Base-by-base conservation (phyloP, 306 rosid species). In the Sechiopsis laciniata region DNA sequence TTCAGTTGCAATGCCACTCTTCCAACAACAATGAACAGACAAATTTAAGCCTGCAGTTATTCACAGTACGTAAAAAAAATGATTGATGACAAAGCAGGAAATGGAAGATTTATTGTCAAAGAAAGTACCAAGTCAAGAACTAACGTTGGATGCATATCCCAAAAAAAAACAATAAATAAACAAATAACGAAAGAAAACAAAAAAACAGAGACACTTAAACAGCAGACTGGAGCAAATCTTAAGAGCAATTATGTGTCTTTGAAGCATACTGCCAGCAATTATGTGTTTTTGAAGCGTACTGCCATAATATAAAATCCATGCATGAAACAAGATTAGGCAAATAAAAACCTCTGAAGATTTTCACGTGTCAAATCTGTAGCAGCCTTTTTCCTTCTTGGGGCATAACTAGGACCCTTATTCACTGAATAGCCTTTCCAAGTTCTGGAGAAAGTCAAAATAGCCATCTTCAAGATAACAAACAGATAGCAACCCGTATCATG, bases 281-380 rank as follows among this genome's bases (percentile, higher is more conserved):
- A 16, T 63, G 48, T 24, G 9, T 51, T 14, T 8, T 52, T 4
- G 16, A 68, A 48, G 73, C 73, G 21, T 7, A 50, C 19, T 48
- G 19, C 26, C 55, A 21, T 21, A 9, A 46, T 15, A 55, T 37
- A 26, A 29, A 10, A 37, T 72, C 62, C 53, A 55, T 3, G 75
- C 35, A 72, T 1, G n/a, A 29, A 26, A 55, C 48, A 35, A 53
- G 19, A 55, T 16, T n/a, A 20, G 26, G 57, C 3, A 75, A 35
- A 51, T 22, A 7, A 24, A 1, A 82, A 91, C 97, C 96, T 86
- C 82, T 89, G 97, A 15, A 89, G 80, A 79, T 80, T 89, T 13
- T 91, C 96, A 16, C 97, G 85, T 48, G 94, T 91, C 60, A 91
- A 80, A 84, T 91, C 94, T 19, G 97, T 86, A 42, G 83, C 94